Evolutionary conservation across 108 stramenopile genomes (phyloP).

Genomic region (Cyclotella atomus): DNA sequence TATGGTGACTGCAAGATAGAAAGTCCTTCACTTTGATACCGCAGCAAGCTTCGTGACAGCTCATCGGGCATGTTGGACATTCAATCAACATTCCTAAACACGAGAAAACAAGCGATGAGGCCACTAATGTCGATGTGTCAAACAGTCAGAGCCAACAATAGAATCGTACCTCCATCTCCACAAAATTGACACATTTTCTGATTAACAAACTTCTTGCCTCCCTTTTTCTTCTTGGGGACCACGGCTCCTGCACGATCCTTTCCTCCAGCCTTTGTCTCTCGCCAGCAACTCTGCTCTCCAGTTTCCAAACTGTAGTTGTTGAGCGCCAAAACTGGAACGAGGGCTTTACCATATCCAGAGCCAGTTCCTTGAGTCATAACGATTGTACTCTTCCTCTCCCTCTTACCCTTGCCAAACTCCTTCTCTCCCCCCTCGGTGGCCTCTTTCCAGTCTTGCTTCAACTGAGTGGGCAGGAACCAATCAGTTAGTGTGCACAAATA

Average conservation of each 20-base stretch:
- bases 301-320: conserved; percentile 67
- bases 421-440: conserved; percentile 33
- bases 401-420: conserved; percentile 48
- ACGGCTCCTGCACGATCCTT: background rate
- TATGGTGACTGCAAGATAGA: conserved; percentile 81
- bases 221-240: conserved; percentile 37
- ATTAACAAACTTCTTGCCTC: conserved; percentile 23
- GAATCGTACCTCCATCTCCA: conserved; percentile 72
- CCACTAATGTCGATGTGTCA: too few species aligned
- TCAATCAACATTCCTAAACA: conserved; percentile 40
- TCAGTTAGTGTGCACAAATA: too few species aligned
- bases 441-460: conserved; percentile 42
- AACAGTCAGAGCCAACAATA: background rate
- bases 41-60: conserved; percentile 53
- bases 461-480: too few species aligned
- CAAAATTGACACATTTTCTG: conserved; percentile 72
- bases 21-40: conserved; percentile 48
- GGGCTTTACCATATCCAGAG: conserved; percentile 56
- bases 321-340: conserved; percentile 63
- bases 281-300: conserved; percentile 71
- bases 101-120: background rate
- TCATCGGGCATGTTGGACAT: conserved; percentile 71
- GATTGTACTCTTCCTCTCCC: conserved; percentile 59
- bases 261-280: conserved; percentile 47
- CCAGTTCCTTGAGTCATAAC: conserved; percentile 51